Conservation (phyloP, 441 rosid genomes). For the Brassica hybrid region DNA sequence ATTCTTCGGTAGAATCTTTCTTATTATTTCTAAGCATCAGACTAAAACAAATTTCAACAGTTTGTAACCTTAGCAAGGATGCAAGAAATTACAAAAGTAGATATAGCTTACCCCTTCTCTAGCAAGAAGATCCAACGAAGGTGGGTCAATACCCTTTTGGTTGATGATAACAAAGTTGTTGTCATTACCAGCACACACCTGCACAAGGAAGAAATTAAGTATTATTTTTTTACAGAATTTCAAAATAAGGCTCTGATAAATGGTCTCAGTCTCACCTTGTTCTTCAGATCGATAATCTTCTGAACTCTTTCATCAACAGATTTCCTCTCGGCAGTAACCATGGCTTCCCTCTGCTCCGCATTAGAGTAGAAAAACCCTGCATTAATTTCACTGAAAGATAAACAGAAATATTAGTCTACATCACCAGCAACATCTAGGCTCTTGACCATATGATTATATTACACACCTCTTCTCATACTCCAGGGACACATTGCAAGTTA, state of each 20-base stretch:
- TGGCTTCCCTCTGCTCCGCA: constrained; percentile 97
- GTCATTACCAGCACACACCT: constrained; percentile 18
- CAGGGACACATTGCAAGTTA: constrained; percentile 91
- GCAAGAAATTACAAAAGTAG: not conserved
- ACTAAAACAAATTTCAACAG: not conserved
- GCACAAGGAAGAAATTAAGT: constrained; percentile 4
- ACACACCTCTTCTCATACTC: constrained; percentile 95
- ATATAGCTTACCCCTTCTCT: constrained; percentile 5
- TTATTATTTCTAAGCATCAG: not conserved
- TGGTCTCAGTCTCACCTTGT: constrained; percentile 55
- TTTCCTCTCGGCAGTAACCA: constrained; percentile 96
- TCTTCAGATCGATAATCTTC: constrained; percentile 82
- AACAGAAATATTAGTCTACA: constrained; percentile 24
- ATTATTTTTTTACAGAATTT: not conserved
- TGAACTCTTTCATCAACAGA: constrained; percentile 85
- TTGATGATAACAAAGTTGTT: constrained; percentile 19
- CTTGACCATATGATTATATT: not conserved
- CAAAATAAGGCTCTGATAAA: constrained; percentile 13
- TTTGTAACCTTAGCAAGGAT: not conserved
- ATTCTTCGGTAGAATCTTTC: not conserved
- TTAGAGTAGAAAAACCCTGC: constrained; percentile 99
- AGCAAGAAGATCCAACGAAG: constrained; percentile 17
- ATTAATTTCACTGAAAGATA: constrained; percentile 77
- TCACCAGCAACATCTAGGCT: not conserved
- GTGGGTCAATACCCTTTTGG: constrained; percentile 20